phyloP scores from a whole-genome alignment of 768 basidiomycete genomes.

The Trametes cingulata region DNA sequence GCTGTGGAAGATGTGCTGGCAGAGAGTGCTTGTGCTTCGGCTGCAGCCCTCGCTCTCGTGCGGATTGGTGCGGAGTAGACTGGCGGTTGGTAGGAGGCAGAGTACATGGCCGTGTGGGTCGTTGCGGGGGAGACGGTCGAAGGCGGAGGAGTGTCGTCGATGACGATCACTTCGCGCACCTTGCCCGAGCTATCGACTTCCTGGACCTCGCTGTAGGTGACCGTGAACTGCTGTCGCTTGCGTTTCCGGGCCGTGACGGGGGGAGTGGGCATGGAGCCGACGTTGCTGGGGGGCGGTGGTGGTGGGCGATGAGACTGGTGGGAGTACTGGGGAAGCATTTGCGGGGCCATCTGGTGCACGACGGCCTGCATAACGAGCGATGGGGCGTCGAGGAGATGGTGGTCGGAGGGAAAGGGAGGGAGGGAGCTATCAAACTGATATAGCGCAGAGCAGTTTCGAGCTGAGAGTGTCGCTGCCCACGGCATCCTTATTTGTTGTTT shows the following conservation, averaged over 20 bases:
- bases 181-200: conserved; percentile 80
- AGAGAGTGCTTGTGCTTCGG: conserved; percentile 79
- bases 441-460: conserved; percentile 31
- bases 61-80: conserved; percentile 73
- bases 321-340: conserved; percentile 63
- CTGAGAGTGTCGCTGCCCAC: conserved; percentile 32
- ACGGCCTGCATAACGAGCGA: conserved; percentile 70
- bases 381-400: conserved; percentile 53
- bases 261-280: conserved; percentile 63
- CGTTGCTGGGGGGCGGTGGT: conserved; percentile 44
- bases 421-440: conserved; percentile 33
- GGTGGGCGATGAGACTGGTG: conserved; percentile 50
- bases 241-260: conserved; percentile 76
- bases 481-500: conserved; percentile 35
- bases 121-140: conserved; percentile 75
- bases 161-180: conserved; percentile 85
- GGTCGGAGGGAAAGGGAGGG: conserved; percentile 35
- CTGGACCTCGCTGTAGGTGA: conserved; percentile 86
- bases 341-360: conserved; percentile 63
- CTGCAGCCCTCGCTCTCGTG: conserved; percentile 83
- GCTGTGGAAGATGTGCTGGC: conserved; percentile 59
- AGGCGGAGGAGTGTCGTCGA: conserved; percentile 89
- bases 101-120: conserved; percentile 66
- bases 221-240: conserved; percentile 79
- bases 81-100: conserved; percentile 80